Percentiles rank a stretch among this genome's conserved stretches.
Evolutionary conservation across 1,284 basidiomycete genomes (phyloP).

Genomic region (Golubevia pallescens): DNA sequence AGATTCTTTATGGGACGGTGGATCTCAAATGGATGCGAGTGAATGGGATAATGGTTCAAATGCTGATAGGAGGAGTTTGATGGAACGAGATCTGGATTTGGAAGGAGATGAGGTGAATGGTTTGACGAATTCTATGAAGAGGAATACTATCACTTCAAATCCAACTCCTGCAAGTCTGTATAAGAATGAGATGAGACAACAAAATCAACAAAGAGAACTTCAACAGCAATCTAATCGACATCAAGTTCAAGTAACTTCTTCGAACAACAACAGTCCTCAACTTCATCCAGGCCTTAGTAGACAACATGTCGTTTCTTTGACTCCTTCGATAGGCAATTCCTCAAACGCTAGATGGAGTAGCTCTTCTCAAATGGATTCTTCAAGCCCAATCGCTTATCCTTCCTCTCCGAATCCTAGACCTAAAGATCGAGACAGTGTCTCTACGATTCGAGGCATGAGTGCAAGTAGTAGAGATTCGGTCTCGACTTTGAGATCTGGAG

Average conservation of each 20-base stretch:
- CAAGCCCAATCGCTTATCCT: not conserved
- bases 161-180: no score
- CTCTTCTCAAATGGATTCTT: not conserved
- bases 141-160: not conserved
- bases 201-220: no score
- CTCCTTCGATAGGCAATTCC: constrained; percentile 8
- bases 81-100: constrained; percentile 1
- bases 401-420: not conserved
- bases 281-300: constrained; percentile 22
- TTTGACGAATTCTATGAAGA: constrained; percentile 19
- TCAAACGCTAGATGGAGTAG: not conserved
- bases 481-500: not conserved
- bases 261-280: constrained; percentile 7
- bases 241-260: no score
- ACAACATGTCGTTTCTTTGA: constrained; percentile 41
- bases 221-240: no score
- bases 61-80: not conserved
- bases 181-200: no score
- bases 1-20: constrained; percentile 26
- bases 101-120: constrained; percentile 3
- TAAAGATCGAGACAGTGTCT: not conserved
- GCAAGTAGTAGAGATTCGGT: not conserved
- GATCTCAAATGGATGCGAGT: not conserved
- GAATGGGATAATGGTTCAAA: not conserved
- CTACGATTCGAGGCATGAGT: not conserved